These are phyloP conservation scores for Solanum etuberosum DNA, from an alignment of 257 asterid genomes.

Conservation along the genomic window DNA sequence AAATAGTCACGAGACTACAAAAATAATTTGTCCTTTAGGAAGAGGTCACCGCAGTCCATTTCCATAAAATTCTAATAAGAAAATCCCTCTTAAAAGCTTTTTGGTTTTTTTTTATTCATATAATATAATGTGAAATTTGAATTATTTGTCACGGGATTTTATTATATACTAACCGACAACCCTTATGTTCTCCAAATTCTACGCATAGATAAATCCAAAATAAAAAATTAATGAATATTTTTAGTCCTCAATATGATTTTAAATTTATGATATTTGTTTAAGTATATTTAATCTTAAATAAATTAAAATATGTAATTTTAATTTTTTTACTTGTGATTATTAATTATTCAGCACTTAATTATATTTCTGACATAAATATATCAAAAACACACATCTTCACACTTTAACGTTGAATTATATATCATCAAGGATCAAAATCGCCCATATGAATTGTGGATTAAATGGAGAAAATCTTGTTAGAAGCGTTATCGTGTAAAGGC, in stretches of 20 bases:
- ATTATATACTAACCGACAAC: neutral
- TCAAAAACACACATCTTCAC: neutral
- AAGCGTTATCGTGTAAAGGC: neutral
- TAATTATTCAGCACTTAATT: neutral
- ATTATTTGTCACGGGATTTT: neutral
- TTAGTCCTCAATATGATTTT: neutral
- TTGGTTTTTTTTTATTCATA: neutral
- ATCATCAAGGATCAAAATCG: neutral
- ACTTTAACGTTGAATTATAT: neutral
- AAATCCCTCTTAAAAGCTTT: slow-evolving; percentile 6
- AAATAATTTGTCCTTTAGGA: slow-evolving; percentile 9
- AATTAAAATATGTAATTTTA: neutral
- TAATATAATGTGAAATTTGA: neutral
- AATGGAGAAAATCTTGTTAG: neutral
- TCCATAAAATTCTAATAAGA: neutral
- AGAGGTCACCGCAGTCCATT: neutral
- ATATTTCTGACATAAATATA: neutral
- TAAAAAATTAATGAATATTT: neutral
- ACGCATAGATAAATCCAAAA: neutral
- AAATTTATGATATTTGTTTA: neutral
- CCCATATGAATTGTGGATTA: neutral
- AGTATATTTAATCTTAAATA: neutral
- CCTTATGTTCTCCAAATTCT: neutral
- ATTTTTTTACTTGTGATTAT: neutral
- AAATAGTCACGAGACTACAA: slow-evolving; percentile 25